Conservation (phyloP, 768 basidiomycete genomes). For the Tylopilus vinaceipallidus region DNA sequence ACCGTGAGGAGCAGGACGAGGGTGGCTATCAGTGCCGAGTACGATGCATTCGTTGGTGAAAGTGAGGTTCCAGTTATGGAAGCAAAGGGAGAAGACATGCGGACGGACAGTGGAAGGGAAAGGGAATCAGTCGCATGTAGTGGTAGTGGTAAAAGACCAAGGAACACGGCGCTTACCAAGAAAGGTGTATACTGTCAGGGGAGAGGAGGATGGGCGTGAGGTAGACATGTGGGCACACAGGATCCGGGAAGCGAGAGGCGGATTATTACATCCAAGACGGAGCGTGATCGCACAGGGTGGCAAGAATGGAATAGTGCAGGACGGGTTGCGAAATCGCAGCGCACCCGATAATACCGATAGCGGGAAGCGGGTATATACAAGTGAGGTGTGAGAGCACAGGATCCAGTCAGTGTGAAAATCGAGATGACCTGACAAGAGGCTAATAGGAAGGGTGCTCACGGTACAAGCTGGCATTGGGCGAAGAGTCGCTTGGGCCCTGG, state of each 20-base stretch:
- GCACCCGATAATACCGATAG: background rate
- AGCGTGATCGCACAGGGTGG: constrained; percentile 4
- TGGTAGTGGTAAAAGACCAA: background rate
- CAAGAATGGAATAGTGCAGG: background rate
- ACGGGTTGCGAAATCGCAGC: background rate
- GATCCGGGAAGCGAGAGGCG: background rate
- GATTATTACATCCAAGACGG: constrained; percentile 1
- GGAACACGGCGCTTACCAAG: constrained; percentile 23
- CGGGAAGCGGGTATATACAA: background rate
- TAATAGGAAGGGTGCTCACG: constrained; percentile 19
- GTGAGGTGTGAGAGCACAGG: constrained; percentile 5
- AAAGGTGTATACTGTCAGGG: constrained; percentile 31
- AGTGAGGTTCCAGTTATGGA: constrained; percentile 2
- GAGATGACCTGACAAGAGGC: background rate
- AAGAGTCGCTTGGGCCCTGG: background rate
- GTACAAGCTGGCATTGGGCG: constrained; percentile 27
- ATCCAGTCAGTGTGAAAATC: constrained; percentile 20
- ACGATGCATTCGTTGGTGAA: constrained; percentile 19
- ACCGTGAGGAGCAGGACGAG: constrained; percentile 65
- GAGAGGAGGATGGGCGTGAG: background rate
- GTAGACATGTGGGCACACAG: background rate
- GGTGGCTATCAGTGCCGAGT: constrained; percentile 55
- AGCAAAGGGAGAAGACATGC: constrained; percentile 18
- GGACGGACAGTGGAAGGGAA: background rate
- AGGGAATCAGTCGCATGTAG: background rate